Base-by-base conservation (phyloP, 1,139 yeast genomes). In the Pichia sorboxylosa region DNA sequence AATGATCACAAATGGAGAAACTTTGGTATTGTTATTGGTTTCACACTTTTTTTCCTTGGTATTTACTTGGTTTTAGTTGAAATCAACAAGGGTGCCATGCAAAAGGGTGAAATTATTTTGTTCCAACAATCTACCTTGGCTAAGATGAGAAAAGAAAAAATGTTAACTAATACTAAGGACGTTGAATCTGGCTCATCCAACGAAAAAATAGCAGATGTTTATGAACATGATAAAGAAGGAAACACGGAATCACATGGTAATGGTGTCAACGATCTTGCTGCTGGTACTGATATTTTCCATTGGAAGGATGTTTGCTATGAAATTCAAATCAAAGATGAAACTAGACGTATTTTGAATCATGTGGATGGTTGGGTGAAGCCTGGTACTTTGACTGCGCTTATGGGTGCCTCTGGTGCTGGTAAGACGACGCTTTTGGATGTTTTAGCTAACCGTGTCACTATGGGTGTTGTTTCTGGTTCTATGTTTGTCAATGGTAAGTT, bases 371-470 rank as follows among this genome's bases (percentile, higher is more conserved):
- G 55, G 43, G 69, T 70, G 46, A 57, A 58, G 33, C 76, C 78
- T 3, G 78, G 78, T 28, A 65, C 67, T 1, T 51, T 69, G 43
- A 69, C 75, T 25, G 75, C 75, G 4, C 50, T 74, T 28, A 73
- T 73, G 80, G 81, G 82, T 37, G 79, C 71, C 45, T 73, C 80
- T 6, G 82, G 82, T 46, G 80, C 81, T 24, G 82, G 81, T 51
- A 74, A 74, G 48, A 73, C 81, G 0, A 73, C 81, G 0, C 51
- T 74, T 32, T 59, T 74, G 43, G 72, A 73, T 44, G 64, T 67
- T 29, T 55, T 74, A 37, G 71, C 80, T 18, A 67, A 64, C 40
- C 57, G 77, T 48, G 51, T 64, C 29, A 65, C 64, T 34, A 55
- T 58, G 44, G 74, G 73, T 38, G 58, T 61, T 20, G 57, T 69